Evolutionary conservation across 2,329 filamentous ascomycete species (phyloP).

Genomic region (Diatrype stigma): DNA sequence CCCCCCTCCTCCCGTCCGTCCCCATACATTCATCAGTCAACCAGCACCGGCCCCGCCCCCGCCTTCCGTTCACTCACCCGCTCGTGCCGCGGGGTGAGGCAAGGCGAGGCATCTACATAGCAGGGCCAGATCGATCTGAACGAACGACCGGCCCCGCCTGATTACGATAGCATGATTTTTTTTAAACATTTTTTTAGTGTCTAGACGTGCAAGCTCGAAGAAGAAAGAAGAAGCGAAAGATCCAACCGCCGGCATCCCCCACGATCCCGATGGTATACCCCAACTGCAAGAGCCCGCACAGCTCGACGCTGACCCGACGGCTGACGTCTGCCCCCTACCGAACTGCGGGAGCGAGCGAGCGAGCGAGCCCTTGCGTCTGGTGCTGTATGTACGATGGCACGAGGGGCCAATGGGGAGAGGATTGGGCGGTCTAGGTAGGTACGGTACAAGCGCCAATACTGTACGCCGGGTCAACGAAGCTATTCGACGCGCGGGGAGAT

Average conservation of each 20-base stretch:
- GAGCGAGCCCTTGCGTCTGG: too few species aligned
- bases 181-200: too few species aligned
- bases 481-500: too few species aligned
- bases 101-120: too few species aligned
- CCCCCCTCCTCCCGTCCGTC: too few species aligned
- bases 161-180: too few species aligned
- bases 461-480: too few species aligned
- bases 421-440: too few species aligned
- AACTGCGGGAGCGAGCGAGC: conserved; percentile 42
- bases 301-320: conserved; percentile 33
- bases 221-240: neutral
- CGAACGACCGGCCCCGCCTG: too few species aligned
- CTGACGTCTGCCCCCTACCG: conserved; percentile 30
- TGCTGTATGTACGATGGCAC: conserved; percentile 26
- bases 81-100: too few species aligned
- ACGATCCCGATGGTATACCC: conserved; percentile 43
- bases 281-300: conserved; percentile 43
- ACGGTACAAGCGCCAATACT: too few species aligned
- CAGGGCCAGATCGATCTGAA: too few species aligned
- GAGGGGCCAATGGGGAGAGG: conserved; percentile 32
- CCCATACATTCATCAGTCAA: neutral
- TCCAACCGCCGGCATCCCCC: conserved; percentile 39
- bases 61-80: neutral
- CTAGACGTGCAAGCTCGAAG: neutral
- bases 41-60: neutral